Evolutionary conservation across 257 asterid species (phyloP), one percentile per base, ranked within the genome.

Genomic region (Craterostigma plantagineum): DNA sequence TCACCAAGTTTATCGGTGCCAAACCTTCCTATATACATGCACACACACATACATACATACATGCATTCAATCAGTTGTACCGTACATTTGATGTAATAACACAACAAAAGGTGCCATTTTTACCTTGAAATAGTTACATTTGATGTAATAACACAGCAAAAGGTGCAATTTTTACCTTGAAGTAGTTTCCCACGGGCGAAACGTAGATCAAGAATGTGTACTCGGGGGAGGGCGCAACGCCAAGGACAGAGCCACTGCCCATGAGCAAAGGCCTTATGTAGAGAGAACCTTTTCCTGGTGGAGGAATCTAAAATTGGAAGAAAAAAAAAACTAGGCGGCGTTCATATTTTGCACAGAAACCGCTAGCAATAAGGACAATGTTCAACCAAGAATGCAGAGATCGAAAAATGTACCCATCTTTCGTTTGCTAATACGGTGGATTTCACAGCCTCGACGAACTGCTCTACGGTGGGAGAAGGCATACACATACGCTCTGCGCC

Each of bases 21-120:
- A 90, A 64, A 52, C 99, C 99, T 79, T 90, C 95, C 95, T 90
- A 6, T n/a, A n/a, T n/a, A n/a, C n/a, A n/a, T n/a, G n/a, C n/a
- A n/a, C 30, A 23, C 30, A 6, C 30, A 6, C 2, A 23, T 23
- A 23, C 30, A 23, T 23, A 23, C 30, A 23, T n/a, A n/a, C n/a
- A n/a, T n/a, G n/a, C n/a, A n/a, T n/a, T n/a, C n/a, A n/a, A n/a
- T n/a, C n/a, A n/a, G n/a, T n/a, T n/a, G n/a, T n/a, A n/a, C n/a
- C n/a, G n/a, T n/a, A n/a, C n/a, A n/a, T n/a, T n/a, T n/a, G n/a
- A n/a, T n/a, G n/a, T n/a, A n/a, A n/a, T n/a, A n/a, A n/a, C n/a
- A n/a, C n/a, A n/a, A n/a, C n/a, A n/a, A n/a, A n/a, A n/a, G n/a
- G n/a, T n/a, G n/a, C n/a, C n/a, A n/a, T n/a, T n/a, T n/a, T n/a